Conservation (phyloP, 345 rosid genomes). For the Lagerstroemia speciosa region DNA sequence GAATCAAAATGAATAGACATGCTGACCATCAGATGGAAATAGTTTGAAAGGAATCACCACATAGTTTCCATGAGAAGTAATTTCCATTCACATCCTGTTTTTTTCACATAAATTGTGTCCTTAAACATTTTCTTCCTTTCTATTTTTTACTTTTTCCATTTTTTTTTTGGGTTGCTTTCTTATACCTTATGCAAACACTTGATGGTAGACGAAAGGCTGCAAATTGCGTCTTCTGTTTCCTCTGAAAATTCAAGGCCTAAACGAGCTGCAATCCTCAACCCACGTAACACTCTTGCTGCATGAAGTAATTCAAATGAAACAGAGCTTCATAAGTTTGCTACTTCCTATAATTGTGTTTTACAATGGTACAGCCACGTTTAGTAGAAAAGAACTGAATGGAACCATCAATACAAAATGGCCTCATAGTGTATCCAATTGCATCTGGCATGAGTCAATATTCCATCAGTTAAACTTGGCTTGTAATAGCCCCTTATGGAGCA, state of each 20-base stretch:
- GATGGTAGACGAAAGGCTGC: constrained; percentile 45
- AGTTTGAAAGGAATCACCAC: background rate
- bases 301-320: background rate
- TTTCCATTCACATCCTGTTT: background rate
- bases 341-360: constrained; percentile 5
- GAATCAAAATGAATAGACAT: background rate
- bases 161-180: background rate
- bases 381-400: background rate
- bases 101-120: background rate
- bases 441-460: background rate
- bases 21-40: background rate
- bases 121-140: background rate
- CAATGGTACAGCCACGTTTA: background rate
- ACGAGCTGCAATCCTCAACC: constrained; percentile 86
- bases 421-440: background rate
- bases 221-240: constrained; percentile 62
- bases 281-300: constrained; percentile 90
- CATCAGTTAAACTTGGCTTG: background rate
- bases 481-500: background rate
- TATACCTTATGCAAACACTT: constrained; percentile 54
- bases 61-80: background rate
- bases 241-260: constrained; percentile 53
- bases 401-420: background rate
- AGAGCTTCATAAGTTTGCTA: background rate
- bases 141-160: background rate